Conservation (phyloP, 2,329 filamentous ascomycete genomes). For the Microcyclospora tardicrescens region DNA sequence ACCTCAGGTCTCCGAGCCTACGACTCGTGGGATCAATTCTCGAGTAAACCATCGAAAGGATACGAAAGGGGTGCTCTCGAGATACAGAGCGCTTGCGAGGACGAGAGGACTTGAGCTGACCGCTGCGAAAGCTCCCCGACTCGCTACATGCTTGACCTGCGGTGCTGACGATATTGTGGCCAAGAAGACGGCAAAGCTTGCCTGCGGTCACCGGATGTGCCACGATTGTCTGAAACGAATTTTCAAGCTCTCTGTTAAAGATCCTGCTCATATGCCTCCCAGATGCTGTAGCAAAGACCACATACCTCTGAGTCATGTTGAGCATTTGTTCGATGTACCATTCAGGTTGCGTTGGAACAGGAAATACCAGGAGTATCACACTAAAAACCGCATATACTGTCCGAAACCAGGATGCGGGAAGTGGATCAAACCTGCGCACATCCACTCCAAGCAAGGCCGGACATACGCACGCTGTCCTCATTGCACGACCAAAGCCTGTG, state of each 20-base stretch:
- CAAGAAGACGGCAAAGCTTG: constrained; percentile 54
- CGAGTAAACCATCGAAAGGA: too few species aligned
- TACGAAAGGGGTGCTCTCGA: too few species aligned
- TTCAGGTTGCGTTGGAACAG: constrained; percentile 74
- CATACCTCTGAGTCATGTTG: constrained; percentile 65
- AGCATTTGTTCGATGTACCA: constrained; percentile 55
- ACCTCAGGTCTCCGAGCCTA: too few species aligned
- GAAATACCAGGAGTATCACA: constrained; percentile 65
- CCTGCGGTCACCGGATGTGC: constrained; percentile 74
- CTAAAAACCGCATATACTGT: constrained; percentile 65
- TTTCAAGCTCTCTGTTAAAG: constrained; percentile 63
- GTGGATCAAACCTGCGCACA: constrained; percentile 63
- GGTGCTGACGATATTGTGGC: constrained; percentile 51
- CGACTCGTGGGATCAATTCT: too few species aligned
- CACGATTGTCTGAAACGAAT: constrained; percentile 58
- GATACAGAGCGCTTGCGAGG: too few species aligned
- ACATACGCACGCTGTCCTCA: constrained; percentile 56
- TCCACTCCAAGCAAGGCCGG: constrained; percentile 44
- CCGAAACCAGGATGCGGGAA: constrained; percentile 59
- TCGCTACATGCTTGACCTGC: constrained; percentile 58
- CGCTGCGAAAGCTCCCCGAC: constrained; percentile 5
- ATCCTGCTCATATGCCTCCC: constrained; percentile 74
- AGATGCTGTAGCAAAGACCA: constrained; percentile 61
- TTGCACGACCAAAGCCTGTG: constrained; percentile 65
- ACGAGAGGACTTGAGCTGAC: too few species aligned